Evolutionary conservation across 2,329 filamentous ascomycete species (phyloP), one percentile per base, ranked within the genome.

Genomic region (Neoascochyta sp.): DNA sequence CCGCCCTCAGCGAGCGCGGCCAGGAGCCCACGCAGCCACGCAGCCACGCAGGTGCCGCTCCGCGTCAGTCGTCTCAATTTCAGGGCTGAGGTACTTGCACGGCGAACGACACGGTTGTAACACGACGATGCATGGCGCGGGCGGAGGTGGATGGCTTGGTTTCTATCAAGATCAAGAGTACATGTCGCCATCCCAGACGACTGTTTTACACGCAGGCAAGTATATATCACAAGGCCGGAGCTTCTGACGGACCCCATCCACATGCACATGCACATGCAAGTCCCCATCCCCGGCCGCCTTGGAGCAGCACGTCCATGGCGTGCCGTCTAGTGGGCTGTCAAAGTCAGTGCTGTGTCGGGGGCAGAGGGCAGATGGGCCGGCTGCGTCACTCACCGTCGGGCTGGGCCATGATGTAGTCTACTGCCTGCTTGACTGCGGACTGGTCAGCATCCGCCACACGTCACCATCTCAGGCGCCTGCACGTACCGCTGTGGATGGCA

Each of bases 381-480:
- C n/a, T n/a, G n/a, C n/a, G n/a, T n/a, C n/a, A n/a, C 81, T 76
- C 78, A 76, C 88, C 89, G 69, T 95, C 88, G 59, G 89, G 89
- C 74, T 95, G 88, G 68, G 78, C 80, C 62, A 88, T 67, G 71
- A 95, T 95, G 75, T 95, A 95, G 65, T 89, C 81, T 49, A 95
- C 86, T 52, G 89, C 89, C 76, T 95, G 85, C 69, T 92, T 85
- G 56, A 95, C 89, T 95, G 57, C 39, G 34, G 36, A 24, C 34
- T 36, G 25, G 49, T 69, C 45, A 69, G 64, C 42, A 41, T 29
- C 18, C 12, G 13, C 22, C 14, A n/a, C 7, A 15, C n/a, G 9
- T n/a, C 3, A 8, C n/a, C 7, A 5, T 16, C 27, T 25, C 16
- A 7, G 8, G 21, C 2, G 14, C 9, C 5, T 29, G 11, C 13